These are phyloP conservation scores for Leccinum disarticulatum DNA, from an alignment of 768 basidiomycete species.

Conservation along the genomic window DNA sequence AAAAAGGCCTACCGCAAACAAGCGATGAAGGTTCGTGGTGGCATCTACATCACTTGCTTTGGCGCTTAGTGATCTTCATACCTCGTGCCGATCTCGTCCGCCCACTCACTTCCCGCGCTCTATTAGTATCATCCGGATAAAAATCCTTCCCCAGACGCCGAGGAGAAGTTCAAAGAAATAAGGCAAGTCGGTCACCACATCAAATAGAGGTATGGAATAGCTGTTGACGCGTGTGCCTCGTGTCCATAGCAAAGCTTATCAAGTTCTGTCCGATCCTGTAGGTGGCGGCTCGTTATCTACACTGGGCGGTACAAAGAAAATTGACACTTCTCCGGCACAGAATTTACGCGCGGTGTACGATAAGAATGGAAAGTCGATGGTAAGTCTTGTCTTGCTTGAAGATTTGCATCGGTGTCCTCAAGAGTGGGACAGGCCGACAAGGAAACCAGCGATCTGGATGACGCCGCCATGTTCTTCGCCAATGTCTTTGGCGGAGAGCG, in stretches of 20 bases:
- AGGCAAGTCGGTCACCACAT: conserved; percentile 48
- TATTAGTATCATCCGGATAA: conserved; percentile 93
- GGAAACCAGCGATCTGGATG: conserved; percentile 83
- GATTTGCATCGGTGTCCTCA: conserved; percentile 9
- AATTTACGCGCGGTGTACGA: conserved; percentile 90
- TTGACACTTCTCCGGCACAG: conserved; percentile 34
- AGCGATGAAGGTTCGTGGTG: conserved; percentile 77
- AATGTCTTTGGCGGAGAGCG: conserved; percentile 95
- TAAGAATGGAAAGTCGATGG: conserved; percentile 91
- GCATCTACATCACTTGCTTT: not conserved
- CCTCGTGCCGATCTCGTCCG: not conserved
- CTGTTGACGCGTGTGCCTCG: conserved; percentile 20
- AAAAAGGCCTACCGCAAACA: conserved; percentile 96
- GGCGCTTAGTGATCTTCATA: not conserved
- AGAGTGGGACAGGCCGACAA: conserved; percentile 56
- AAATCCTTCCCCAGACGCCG: conserved; percentile 89
- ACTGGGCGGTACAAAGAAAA: conserved; percentile 3
- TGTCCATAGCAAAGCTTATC: conserved; percentile 82
- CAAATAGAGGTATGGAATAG: conserved; percentile 9
- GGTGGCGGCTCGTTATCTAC: conserved; percentile 28
- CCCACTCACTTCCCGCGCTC: conserved; percentile 1
- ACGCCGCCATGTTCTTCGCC: conserved; percentile 93
- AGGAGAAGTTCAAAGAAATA: conserved; percentile 96
- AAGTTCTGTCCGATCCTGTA: conserved; percentile 84
- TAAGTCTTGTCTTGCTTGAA: conserved; percentile 33